A percentile compares a stretch with the other conserved stretches of the same genome.
phyloP scores from a whole-genome alignment of 345 rosid species.

The Camelina sativa region DNA sequence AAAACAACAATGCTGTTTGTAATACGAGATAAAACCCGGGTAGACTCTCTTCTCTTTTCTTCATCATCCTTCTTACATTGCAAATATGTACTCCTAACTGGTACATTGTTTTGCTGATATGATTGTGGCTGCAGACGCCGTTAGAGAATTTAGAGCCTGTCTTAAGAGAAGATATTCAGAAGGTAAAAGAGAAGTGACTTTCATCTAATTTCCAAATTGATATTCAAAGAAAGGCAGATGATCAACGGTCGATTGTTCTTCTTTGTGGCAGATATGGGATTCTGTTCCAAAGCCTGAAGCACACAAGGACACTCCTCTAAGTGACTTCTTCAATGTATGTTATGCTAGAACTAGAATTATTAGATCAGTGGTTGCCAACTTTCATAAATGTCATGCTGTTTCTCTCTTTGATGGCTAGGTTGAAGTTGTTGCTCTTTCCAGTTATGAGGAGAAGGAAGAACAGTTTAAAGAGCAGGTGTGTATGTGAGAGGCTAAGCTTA shows the following conservation, averaged over 20 bases:
- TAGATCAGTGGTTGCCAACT: constrained; percentile 9
- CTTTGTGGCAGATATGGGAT: constrained; percentile 85
- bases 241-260: constrained; percentile 11
- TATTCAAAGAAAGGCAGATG: constrained; percentile 26
- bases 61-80: constrained; percentile 10
- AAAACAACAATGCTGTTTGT: constrained; percentile 96
- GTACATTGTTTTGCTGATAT: constrained; percentile 19
- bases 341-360: constrained; percentile 24
- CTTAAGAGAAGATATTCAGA: constrained; percentile 91
- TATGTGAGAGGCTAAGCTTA: constrained; percentile 19
- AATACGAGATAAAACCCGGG: constrained; percentile 96
- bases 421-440: constrained; percentile 93
- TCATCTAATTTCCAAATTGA: constrained; percentile 17
- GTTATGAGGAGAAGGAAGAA: constrained; percentile 97
- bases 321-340: constrained; percentile 90
- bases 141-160: constrained; percentile 91
- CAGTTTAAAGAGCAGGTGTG: constrained; percentile 87
- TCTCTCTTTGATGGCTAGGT: constrained; percentile 57
- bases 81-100: constrained; percentile 20
- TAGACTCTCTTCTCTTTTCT: constrained; percentile 38
- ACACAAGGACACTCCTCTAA: constrained; percentile 80
- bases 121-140: constrained; percentile 65
- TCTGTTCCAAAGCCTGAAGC: constrained; percentile 91
- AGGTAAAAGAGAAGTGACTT: constrained; percentile 51
- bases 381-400: constrained; percentile 24